Evolutionary conservation across 208 protist genomes (phyloP), one percentile per base, ranked within the genome.

Genomic region (Tritrichomonas foetus): DNA sequence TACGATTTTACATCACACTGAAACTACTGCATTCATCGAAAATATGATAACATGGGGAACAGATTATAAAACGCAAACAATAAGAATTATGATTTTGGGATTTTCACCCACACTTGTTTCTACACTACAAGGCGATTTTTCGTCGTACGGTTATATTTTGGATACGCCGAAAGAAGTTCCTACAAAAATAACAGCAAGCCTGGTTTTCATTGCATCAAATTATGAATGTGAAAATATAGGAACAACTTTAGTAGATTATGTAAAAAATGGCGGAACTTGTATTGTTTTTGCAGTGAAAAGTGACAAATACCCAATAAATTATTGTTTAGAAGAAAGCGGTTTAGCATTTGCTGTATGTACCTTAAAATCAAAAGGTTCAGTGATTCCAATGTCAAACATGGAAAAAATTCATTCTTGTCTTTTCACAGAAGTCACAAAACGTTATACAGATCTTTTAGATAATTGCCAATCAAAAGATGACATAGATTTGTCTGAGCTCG

Each of bases 41-140:
- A 89, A 89, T 89, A 39, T 33, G 13, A 57, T 89, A 57, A 53
- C 47, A 44, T 89, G 78, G 78, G 78, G 41, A 57, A 33, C 78
- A n/a, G 78, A 57, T 61, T 61, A 89, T n/a, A 89, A 57, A 57
- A 27, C 41, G 3, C 47, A 25, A 16, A 33, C 41, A 33, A 89
- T 82, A 8, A 49, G 41, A 27, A 39, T 89, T 22, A 44, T n/a
- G 13, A 11, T 89, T 16, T 89, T 69, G 25, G 27, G 53, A 61
- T 61, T 61, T 61, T 16, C 53, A 22, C 16, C 53, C 5, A 22
- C 53, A 61, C 5, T 61, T 61, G 16, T 61, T 61, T 61, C 53
- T 61, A 61, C 53, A 22, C 16, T 61, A 61, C 53, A 5, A 61
- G 16, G 53, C 16, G 53, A 61, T 61, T 61, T 61, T 61, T 61